Base-by-base conservation (phyloP, 768 basidiomycete species). In the Filobasidium wieringae region DNA sequence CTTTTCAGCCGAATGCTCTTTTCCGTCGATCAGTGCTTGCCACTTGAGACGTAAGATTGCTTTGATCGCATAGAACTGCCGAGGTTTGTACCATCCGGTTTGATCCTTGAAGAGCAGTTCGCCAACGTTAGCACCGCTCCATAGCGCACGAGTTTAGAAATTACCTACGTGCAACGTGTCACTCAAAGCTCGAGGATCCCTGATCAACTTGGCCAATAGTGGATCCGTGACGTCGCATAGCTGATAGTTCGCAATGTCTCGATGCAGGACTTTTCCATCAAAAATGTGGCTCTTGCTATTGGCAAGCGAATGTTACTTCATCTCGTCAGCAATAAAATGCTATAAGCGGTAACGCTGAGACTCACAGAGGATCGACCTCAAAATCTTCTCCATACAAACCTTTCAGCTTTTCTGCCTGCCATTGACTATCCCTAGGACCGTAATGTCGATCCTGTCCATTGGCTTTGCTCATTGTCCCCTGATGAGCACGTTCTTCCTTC, bases 211-310 rank as follows among this genome's bases (percentile, higher is more conserved):
- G 63, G 81, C 81, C 49, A 95, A 74, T 80, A 91, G 84, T 6
- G 84, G 82, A 69, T 99, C 95, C 7, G 78, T 75, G 63, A 99
- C 86, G 71, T 99, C 95, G 71, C 87, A 87, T 6, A 99, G 78
- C 72, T 97, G 95, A 75, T 88, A 99, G 17, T 89, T 87, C 1
- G 89, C 90, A 0, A 88, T 86, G 71, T 93, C 87, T 64, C 85
- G 84, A 43, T 84, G 82, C 45, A 89, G 73, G 7, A 80, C 81
- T 58, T 81, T 70, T 0, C 93, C 95, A 70, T 99, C 89, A 64
- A 97, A 99, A 31, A 90, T 79, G 70, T 97, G 89, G 0, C 85
- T 85, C 64, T 57, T 50, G n/a, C 56, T 57, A 27, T 15, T 5
- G 15, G 17, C 17, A 40, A 11, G 11, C 11, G 37, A 40, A 11